Base-by-base conservation (phyloP, 495 filamentous ascomycete species). In the Jackrogersella minutella region DNA sequence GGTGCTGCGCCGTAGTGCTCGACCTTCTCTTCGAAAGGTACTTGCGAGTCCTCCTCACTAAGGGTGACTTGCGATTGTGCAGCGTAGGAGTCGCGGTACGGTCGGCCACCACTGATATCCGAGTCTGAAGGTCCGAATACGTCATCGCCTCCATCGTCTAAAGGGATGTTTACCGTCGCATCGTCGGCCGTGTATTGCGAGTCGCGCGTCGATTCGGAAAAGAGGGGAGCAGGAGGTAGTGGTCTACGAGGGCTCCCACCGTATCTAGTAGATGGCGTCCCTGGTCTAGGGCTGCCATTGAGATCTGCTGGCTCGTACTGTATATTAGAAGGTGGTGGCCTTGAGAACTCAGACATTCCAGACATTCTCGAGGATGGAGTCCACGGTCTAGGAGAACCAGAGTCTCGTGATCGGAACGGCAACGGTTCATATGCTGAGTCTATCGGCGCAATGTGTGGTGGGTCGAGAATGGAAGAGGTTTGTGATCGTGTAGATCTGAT, bases 221-320 rank as follows among this genome's bases (percentile, higher is more conserved):
- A 97, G n/a, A 94, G 78, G 4, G 94, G 95, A 26, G 93, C 92
- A 1, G 92, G 91, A 11, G 93, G 95, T n/a, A 97, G 77, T n/a
- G 93, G 93, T 61, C 91, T 82, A 46, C 91, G 85, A 6, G 92
- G 91, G 64, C 91, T 93, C 8, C 92, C 90, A 33, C 92, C 90
- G 71, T 97, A 97, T 69, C 86, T 84, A 34, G 91, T 92, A 3
- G 92, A 90, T 7, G 95, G 91, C 1, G 94, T 97, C 1, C 95
- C 95, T 10, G 95, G 95, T 62, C 95, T 80, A 7, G 95, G 93
- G 36, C 85, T 91, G 6, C 95, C 95, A 72, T 97, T 95, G 52
- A 97, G 74, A 69, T 97, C 93, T 14, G 87, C 84, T 0, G 93
- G 91, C 72, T 97, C 95, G 73, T 95, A 99, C 16, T 87, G 76